Base-by-base conservation (phyloP, 106 monocot species). In the Dactylorhiza incarnata region DNA sequence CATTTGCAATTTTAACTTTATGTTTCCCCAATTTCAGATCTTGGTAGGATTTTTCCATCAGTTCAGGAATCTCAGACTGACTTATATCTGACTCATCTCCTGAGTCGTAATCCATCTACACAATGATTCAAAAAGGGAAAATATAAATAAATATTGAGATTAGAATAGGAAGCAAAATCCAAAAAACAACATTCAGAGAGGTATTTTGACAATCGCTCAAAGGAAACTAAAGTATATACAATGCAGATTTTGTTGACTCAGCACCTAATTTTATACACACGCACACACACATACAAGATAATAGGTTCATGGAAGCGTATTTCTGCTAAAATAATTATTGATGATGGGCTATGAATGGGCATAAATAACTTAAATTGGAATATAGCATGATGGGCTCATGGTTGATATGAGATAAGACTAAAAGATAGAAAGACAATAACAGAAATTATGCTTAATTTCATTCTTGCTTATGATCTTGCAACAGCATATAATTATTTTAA, bases 61-160 rank as follows among this genome's bases (percentile, higher is more conserved):
- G 78, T 29, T 85, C 71, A 10, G 75, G 82, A 24, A 88, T 80
- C 50, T 88, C 82, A 17, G 85, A 82, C 17, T 88, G 82, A 73
- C 85, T 88, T 24, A 78, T 37, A 7, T 82, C 84, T 19, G 84
- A 80, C 22, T 85, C 87, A 49, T 77, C 77, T 16, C 19, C 79
- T 25, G 76, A 75, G 76, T 78, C 63, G 56, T 69, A 71, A 71
- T 72, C 63, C 76, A 71, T 77, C 25, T 69, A 5, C 45, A 45
- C 44, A 69, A 16, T n/a, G n/a, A 69, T 45, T 4, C 10, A 12
- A 19, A 69, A 69, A 69, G 14, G 45, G 68, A 68, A 69, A 69
- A 69, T 45, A 13, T 22, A 20, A 65, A 65, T 20, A 24, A 63
- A 65, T 52, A 52, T 65, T 29, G 12, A 9, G 29, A 26, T 0